Conservation (phyloP, 108 stramenopile genomes). For the Thalassiosira profunda region DNA sequence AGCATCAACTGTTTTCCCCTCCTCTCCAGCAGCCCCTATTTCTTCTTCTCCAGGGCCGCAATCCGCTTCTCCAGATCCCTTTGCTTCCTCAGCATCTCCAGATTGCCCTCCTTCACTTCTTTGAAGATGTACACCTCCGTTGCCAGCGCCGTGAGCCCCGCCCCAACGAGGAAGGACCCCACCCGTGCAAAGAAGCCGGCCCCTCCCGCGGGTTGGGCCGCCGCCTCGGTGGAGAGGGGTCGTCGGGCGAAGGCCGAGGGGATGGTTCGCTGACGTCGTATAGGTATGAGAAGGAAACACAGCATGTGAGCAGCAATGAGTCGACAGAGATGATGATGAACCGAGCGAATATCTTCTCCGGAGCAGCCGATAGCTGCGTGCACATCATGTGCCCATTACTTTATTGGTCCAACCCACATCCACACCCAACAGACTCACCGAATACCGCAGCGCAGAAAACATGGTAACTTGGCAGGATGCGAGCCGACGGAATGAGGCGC, state of each 20-base stretch:
- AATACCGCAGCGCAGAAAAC: too few species aligned
- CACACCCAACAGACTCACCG: too few species aligned
- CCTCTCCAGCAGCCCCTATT: conserved; percentile 8
- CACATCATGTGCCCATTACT: too few species aligned
- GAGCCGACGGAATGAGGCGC: too few species aligned
- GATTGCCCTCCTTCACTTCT: conserved; percentile 75
- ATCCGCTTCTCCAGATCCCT: conserved; percentile 75
- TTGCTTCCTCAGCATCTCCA: conserved; percentile 74
- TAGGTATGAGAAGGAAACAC: too few species aligned
- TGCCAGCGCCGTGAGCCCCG: conserved; percentile 72
- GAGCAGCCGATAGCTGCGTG: too few species aligned
- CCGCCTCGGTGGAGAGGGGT: conserved; percentile 14
- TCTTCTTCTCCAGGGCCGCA: conserved; percentile 64
- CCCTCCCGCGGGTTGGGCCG: conserved; percentile 22
- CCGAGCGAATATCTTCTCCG: too few species aligned
- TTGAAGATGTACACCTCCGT: conserved; percentile 81
- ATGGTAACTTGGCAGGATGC: too few species aligned
- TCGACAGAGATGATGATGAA: too few species aligned
- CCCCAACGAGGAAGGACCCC: conserved; percentile 77
- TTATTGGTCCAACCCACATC: too few species aligned
- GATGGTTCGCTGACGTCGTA: conserved; percentile 16
- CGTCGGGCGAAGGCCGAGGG: not conserved
- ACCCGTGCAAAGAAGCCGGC: conserved; percentile 49
- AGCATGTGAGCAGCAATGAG: too few species aligned
- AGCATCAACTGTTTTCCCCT: not conserved